These are phyloP conservation scores for Raffaelea deltoideospora DNA, from an alignment of 2,329 filamentous ascomycete genomes.

Conservation along the genomic window DNA sequence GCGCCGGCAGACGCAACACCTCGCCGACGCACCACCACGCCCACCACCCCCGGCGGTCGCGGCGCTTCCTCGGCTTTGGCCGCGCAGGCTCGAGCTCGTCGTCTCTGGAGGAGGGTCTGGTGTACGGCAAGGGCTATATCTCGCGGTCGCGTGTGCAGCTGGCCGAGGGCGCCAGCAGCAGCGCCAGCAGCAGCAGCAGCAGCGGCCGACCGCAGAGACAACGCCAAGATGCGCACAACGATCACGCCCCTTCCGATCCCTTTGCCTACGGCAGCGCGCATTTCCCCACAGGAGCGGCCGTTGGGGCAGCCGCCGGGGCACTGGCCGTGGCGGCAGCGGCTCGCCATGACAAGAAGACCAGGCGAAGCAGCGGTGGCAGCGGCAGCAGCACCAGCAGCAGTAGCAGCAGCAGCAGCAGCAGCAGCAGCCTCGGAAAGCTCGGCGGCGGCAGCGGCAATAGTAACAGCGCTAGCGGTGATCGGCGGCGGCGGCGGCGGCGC, in stretches of 20 bases:
- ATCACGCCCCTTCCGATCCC: too few relatives aligned
- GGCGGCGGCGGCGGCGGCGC: not conserved
- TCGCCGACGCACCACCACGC: slow-evolving; percentile 2
- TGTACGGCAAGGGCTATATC: slow-evolving; percentile 35
- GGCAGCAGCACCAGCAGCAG: slow-evolving; percentile 2
- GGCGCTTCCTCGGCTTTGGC: slow-evolving; percentile 31
- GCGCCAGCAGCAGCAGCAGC: not conserved
- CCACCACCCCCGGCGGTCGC: slow-evolving; percentile 16
- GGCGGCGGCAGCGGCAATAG: not conserved
- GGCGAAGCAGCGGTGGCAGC: slow-evolving; percentile 1
- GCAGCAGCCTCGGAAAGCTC: not conserved
- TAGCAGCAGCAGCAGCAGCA: slow-evolving; percentile 6
- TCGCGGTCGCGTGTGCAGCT: slow-evolving; percentile 9
- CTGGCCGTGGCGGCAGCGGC: not conserved
- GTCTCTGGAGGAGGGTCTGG: slow-evolving; percentile 39
- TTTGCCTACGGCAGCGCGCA: too few relatives aligned
- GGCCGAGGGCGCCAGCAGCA: not conserved
- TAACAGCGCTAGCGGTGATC: slow-evolving; percentile 3
- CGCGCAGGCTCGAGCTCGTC: slow-evolving; percentile 41
- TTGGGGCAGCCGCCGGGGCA: too few relatives aligned
- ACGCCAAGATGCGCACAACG: too few relatives aligned
- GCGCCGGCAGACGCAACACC: not conserved
- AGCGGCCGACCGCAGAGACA: too few relatives aligned
- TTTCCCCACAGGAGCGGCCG: too few relatives aligned
- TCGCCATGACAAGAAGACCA: not conserved